A percentile compares a stretch with the other conserved stretches of the same genome.
Evolutionary conservation across 208 protist species (phyloP).

Genomic region (Leishmania turanica): DNA sequence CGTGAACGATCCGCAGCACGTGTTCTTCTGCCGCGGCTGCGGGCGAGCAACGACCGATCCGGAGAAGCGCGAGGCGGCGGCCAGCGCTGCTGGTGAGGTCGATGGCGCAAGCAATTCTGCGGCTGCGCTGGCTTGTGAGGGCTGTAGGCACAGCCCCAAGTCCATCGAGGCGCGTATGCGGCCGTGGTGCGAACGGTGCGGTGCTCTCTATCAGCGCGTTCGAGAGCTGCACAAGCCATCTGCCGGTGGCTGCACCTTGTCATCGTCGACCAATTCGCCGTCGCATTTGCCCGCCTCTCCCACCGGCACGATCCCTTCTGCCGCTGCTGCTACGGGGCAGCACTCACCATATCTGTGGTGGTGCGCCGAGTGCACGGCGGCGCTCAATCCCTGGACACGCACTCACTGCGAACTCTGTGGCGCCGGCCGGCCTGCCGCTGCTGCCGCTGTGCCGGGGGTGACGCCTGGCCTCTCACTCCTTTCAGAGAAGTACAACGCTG

Average conservation of each 20-base stretch:
- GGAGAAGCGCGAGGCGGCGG: neutral
- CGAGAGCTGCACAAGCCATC: conserved; percentile 1
- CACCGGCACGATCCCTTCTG: too few relatives aligned
- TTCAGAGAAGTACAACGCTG: conserved; percentile 5
- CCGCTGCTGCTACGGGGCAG: neutral
- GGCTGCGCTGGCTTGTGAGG: conserved; percentile 21
- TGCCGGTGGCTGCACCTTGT: neutral
- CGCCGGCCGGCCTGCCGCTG: conserved; percentile 21
- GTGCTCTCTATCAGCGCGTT: conserved; percentile 15
- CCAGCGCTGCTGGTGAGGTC: conserved; percentile 1
- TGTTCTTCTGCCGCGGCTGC: conserved; percentile 63
- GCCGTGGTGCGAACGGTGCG: conserved; percentile 36
- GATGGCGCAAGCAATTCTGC: conserved; percentile 17
- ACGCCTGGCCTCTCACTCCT: neutral
- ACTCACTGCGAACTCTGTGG: conserved; percentile 31
- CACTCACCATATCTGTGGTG: conserved; percentile 27
- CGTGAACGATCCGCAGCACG: conserved; percentile 56
- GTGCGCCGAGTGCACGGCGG: conserved; percentile 21
- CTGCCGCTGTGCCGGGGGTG: neutral
- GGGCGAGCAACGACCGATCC: conserved; percentile 9
- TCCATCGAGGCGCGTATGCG: conserved; percentile 43
- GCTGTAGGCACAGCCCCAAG: conserved; percentile 11
- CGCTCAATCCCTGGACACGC: conserved; percentile 38
- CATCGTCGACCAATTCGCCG: neutral
- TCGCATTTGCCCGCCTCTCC: neutral